Conservation (phyloP, 2,329 filamentous ascomycete species). For the Aspergillus sp. region DNA sequence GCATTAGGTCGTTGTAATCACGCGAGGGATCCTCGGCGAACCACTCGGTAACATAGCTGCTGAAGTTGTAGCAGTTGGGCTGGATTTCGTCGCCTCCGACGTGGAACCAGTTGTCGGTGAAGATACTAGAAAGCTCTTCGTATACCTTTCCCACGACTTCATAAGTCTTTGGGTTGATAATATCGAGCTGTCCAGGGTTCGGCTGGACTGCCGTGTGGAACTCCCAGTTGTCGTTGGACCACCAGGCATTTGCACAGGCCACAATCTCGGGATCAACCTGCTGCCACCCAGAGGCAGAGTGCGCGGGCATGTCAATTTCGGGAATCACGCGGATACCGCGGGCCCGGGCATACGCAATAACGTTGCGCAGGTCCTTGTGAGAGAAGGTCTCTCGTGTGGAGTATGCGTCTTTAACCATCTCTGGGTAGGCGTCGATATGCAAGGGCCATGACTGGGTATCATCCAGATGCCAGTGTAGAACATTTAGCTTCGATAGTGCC, state of each 20-base stretch:
- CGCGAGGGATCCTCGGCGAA: slow-evolving; percentile 52
- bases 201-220: slow-evolving; percentile 58
- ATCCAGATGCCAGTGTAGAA: slow-evolving; percentile 58
- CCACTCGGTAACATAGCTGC: slow-evolving; percentile 50
- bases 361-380: slow-evolving; percentile 41
- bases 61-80: slow-evolving; percentile 59
- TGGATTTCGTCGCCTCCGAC: slow-evolving; percentile 59
- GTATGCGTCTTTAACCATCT: slow-evolving; percentile 57
- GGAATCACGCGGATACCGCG: slow-evolving; percentile 61
- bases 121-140: slow-evolving; percentile 52
- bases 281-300: slow-evolving; percentile 57
- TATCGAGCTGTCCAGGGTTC: slow-evolving; percentile 58
- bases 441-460: slow-evolving; percentile 59
- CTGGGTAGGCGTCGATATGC: slow-evolving; percentile 49
- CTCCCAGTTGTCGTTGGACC: slow-evolving; percentile 59
- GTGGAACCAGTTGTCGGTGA: slow-evolving; percentile 56
- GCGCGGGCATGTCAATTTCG: slow-evolving; percentile 64
- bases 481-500: slow-evolving; percentile 57
- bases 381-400: slow-evolving; percentile 51
- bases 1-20: slow-evolving; percentile 53
- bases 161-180: slow-evolving; percentile 57
- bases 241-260: slow-evolving; percentile 59
- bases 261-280: slow-evolving; percentile 58
- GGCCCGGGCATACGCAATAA: slow-evolving; percentile 53
- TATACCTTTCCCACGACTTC: slow-evolving; percentile 56